Percentiles rank a stretch among this genome's conserved stretches.
These are phyloP conservation scores for Solanum microdontum DNA, from an alignment of 257 asterid species.

Conservation along the genomic window DNA sequence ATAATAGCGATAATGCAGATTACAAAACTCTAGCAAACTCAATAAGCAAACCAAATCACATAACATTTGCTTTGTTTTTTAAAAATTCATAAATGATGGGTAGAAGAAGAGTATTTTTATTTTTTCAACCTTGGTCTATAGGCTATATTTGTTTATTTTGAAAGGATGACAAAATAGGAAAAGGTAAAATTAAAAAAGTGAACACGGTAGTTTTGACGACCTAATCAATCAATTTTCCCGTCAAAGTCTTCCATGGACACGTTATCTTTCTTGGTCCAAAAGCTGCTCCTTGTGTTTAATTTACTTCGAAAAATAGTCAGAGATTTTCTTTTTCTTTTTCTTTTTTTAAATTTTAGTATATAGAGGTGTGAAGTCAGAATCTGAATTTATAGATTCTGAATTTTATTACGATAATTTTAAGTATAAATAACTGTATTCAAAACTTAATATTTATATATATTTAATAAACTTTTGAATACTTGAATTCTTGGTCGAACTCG, in stretches of 20 bases:
- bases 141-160: not conserved
- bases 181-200: not conserved
- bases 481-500: accelerated
- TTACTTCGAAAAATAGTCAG: not conserved
- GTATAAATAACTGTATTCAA: too few relatives aligned
- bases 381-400: too few relatives aligned
- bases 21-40: not conserved
- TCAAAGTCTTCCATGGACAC: not conserved
- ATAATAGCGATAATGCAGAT: not conserved
- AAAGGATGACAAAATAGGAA: not conserved
- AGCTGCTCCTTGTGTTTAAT: not conserved
- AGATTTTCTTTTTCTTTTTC: too few relatives aligned
- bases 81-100: not conserved
- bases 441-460: too few relatives aligned
- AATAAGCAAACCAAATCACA: not conserved
- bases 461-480: too few relatives aligned
- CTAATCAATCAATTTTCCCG: not conserved
- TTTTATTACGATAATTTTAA: too few relatives aligned
- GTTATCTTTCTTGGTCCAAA: not conserved
- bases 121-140: not conserved
- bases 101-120: not conserved
- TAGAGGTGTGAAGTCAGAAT: too few relatives aligned
- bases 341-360: too few relatives aligned
- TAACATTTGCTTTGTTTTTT: not conserved
- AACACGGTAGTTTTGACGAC: not conserved